Evolutionary conservation across 2,329 filamentous ascomycete genomes (phyloP).

Genomic region (Curvularia spicifera): DNA sequence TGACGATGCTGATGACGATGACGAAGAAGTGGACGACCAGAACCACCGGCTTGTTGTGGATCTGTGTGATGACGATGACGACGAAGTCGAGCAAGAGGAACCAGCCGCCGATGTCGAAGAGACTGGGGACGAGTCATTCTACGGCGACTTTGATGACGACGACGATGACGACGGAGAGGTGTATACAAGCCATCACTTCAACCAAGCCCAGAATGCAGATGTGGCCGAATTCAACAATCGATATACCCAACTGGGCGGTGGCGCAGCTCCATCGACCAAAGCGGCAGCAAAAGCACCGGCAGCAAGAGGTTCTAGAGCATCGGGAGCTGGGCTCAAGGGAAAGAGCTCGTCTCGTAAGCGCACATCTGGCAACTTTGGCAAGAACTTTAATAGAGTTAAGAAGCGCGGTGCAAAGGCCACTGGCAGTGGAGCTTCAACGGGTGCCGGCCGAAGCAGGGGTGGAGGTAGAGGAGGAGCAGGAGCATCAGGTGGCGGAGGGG

Average conservation of each 20-base stretch:
- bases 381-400: slow-evolving; percentile 26
- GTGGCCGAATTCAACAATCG: slow-evolving; percentile 42
- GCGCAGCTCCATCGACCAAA: slow-evolving; percentile 21
- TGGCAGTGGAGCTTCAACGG: slow-evolving; percentile 22
- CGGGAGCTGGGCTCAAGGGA: slow-evolving; percentile 27
- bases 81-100: slow-evolving; percentile 40
- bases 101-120: slow-evolving; percentile 16
- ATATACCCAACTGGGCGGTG: slow-evolving; percentile 29
- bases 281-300: slow-evolving; percentile 17
- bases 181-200: slow-evolving; percentile 42
- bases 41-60: slow-evolving; percentile 59
- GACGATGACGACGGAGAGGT: slow-evolving; percentile 23
- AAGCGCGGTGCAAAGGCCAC: slow-evolving; percentile 25
- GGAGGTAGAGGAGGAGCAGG: slow-evolving; percentile 19
- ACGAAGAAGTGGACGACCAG: slow-evolving; percentile 54
- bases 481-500: neutral
- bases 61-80: slow-evolving; percentile 48
- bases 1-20: slow-evolving; percentile 50
- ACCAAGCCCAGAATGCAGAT: slow-evolving; percentile 27
- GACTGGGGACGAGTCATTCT: slow-evolving; percentile 30
- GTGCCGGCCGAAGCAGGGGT: slow-evolving; percentile 18
- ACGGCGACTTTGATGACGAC: slow-evolving; percentile 32
- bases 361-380: slow-evolving; percentile 27
- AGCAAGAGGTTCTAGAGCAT: slow-evolving; percentile 25
- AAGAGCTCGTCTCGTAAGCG: slow-evolving; percentile 23